Conservation (phyloP, 805 yeast species). For the Wickerhamiella qilinensis region DNA sequence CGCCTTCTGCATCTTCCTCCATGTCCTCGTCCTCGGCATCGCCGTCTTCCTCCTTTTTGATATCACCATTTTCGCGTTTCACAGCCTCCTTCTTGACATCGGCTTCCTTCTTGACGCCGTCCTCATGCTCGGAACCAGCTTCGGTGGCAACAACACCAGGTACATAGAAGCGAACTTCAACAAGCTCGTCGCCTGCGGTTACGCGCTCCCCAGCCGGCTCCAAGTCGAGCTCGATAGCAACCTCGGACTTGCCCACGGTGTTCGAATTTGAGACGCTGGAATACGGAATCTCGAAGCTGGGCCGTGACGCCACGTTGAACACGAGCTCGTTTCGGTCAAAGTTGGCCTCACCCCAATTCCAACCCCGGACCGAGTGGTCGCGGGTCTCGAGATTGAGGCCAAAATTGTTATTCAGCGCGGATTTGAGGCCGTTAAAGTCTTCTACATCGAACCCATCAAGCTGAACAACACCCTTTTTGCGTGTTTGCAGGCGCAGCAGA, state of each 20-base stretch:
- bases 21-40: constrained; percentile 23
- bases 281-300: constrained; percentile 85
- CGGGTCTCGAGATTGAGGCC: constrained; percentile 56
- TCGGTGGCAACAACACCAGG: constrained; percentile 61
- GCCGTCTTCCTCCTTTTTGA: constrained; percentile 12
- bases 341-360: constrained; percentile 98
- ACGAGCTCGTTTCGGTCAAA: constrained; percentile 83
- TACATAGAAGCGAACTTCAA: constrained; percentile 81
- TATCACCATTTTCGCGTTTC: constrained; percentile 19
- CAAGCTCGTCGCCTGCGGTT: constrained; percentile 86
- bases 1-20: constrained; percentile 22
- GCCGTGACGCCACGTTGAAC: constrained; percentile 72
- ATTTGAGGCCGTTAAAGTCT: constrained; percentile 67
- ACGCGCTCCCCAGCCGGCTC: constrained; percentile 30
- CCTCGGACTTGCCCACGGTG: constrained; percentile 83
- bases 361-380: constrained; percentile 91
- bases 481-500: constrained; percentile 79
- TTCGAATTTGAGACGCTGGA: constrained; percentile 66
- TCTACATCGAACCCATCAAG: constrained; percentile 82
- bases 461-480: constrained; percentile 67
- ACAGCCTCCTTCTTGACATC: constrained; percentile 20
- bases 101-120: constrained; percentile 19
- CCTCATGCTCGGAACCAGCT: constrained; percentile 23
- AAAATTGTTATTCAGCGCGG: constrained; percentile 67
- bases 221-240: constrained; percentile 69